These are phyloP conservation scores for Hypholoma sublateritium DNA, from an alignment of 768 basidiomycete genomes.

Conservation along the genomic window DNA sequence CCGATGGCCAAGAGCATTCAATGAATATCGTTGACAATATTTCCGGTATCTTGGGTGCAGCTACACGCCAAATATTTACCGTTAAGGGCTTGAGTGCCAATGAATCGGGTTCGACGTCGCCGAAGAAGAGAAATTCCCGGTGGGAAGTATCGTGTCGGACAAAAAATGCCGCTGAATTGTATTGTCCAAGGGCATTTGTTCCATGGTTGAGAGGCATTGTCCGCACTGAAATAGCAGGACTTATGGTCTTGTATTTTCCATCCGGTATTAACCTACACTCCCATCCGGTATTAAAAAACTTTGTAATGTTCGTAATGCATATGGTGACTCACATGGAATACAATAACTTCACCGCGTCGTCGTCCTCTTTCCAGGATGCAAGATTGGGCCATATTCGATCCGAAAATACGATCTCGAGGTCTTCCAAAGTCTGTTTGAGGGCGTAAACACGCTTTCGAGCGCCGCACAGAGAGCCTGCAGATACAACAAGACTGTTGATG, in stretches of 20 bases:
- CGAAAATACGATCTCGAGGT: conserved; percentile 71
- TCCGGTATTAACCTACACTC: conserved; percentile 43
- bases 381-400: conserved; percentile 86
- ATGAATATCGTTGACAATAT: conserved; percentile 82
- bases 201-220: conserved; percentile 78
- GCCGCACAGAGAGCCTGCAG: conserved; percentile 74
- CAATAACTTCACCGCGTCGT: conserved; percentile 58
- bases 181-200: conserved; percentile 49
- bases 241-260: conserved; percentile 51
- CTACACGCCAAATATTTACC: conserved; percentile 74
- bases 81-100: conserved; percentile 61
- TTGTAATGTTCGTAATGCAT: neutral
- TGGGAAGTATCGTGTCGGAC: conserved; percentile 61
- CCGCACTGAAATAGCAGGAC: conserved; percentile 58
- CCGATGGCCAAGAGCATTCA: conserved; percentile 88
- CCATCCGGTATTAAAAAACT: neutral
- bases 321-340: conserved; percentile 57
- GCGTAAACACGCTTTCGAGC: conserved; percentile 65
- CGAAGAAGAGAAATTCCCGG: conserved; percentile 88
- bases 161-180: conserved; percentile 86
- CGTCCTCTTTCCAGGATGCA: conserved; percentile 68
- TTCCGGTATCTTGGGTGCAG: conserved; percentile 73
- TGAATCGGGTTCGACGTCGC: conserved; percentile 89
- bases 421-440: conserved; percentile 57
- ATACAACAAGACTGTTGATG: conserved; percentile 76